These are phyloP conservation scores for Wickerhamiella vanderwaltii DNA, from an alignment of 805 yeast genomes.

Conservation along the genomic window DNA sequence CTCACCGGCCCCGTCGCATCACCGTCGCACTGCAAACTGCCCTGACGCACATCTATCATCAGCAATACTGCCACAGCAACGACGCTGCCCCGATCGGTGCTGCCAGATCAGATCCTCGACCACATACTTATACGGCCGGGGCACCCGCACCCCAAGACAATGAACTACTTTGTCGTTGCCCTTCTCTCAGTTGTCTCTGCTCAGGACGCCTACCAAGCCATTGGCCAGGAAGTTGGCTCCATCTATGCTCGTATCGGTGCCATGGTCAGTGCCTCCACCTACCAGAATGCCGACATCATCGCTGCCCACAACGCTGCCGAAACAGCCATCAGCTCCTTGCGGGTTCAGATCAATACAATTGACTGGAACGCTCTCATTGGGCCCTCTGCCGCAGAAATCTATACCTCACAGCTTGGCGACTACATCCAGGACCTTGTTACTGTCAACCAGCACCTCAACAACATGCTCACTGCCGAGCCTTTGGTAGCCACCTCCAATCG, in stretches of 20 bases:
- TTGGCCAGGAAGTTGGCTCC: constrained; percentile 51
- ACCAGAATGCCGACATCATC: constrained; percentile 12
- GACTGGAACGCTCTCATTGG: constrained; percentile 18
- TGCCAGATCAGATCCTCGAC: no score
- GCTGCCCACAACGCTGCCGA: constrained; percentile 13
- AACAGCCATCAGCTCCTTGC: constrained; percentile 14
- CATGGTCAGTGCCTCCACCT: constrained; percentile 17
- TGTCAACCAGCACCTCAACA: constrained; percentile 11
- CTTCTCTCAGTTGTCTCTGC: constrained; percentile 4
- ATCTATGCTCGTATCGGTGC: constrained; percentile 76
- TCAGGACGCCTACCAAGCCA: constrained; percentile 31
- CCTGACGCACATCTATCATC: no score
- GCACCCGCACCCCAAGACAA: no score
- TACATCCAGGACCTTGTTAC: constrained; percentile 14
- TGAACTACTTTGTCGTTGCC: constrained; percentile 8
- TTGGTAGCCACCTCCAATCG: not conserved
- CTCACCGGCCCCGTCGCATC: no score
- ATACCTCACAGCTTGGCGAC: constrained; percentile 14
- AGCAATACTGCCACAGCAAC: no score
- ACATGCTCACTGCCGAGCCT: constrained; percentile 6
- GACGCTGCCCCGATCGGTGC: no score
- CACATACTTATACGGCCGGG: no score
- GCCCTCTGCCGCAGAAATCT: constrained; percentile 15
- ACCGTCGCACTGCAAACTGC: no score
- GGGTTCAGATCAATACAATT: constrained; percentile 12